A percentile compares a stretch with the other conserved stretches of the same genome.
Evolutionary conservation across 2,329 filamentous ascomycete genomes (phyloP).

Genomic region (Berkeleyomyces rouxiae): DNA sequence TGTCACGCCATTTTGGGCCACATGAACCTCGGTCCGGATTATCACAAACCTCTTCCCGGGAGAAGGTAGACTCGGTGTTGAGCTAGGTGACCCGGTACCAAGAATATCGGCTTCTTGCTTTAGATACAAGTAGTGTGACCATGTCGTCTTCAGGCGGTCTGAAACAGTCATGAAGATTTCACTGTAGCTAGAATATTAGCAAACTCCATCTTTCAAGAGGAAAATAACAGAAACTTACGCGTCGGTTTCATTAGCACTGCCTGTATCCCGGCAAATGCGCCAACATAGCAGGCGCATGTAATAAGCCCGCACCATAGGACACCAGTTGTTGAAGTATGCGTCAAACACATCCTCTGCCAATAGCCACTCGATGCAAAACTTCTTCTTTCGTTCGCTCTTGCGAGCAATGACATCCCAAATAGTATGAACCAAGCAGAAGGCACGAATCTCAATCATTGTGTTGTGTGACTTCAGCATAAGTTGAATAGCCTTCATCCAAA

Average conservation of each 20-base stretch:
- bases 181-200: conserved; percentile 26
- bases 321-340: conserved; percentile 82
- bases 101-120: conserved; percentile 44
- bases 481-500: conserved; percentile 70
- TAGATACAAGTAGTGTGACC: conserved; percentile 65
- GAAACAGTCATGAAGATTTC: conserved; percentile 53
- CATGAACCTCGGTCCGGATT: conserved; percentile 55
- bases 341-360: conserved; percentile 60
- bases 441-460: conserved; percentile 74
- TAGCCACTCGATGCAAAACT: conserved; percentile 58
- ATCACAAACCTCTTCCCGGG: conserved; percentile 78
- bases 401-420: conserved; percentile 59
- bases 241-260: conserved; percentile 46
- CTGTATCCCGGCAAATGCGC: conserved; percentile 66
- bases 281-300: conserved; percentile 84
- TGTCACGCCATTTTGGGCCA: conserved; percentile 30
- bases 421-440: conserved; percentile 66
- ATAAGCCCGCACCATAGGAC: conserved; percentile 85
- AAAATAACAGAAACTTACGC: conserved; percentile 34
- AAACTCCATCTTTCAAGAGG: neutral
- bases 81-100: conserved; percentile 33
- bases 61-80: conserved; percentile 71
- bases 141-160: conserved; percentile 51
- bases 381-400: conserved; percentile 49
- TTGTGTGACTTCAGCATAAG: conserved; percentile 71